These are phyloP conservation scores for Ettlia oleoabundans DNA, from an alignment of 139 green algal species.

Conservation along the genomic window DNA sequence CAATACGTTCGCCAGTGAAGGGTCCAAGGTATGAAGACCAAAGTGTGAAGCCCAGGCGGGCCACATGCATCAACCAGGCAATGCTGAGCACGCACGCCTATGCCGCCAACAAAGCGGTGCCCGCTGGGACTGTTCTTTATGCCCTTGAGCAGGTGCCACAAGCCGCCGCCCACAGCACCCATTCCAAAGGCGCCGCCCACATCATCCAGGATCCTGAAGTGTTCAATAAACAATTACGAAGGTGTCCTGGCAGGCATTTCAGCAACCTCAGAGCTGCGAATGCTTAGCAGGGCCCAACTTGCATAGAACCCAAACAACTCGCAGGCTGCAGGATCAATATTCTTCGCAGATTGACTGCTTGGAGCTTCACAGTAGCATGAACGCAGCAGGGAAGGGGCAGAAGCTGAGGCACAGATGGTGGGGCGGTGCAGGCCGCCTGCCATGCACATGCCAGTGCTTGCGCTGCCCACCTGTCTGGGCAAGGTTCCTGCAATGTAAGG, in stretches of 20 bases:
- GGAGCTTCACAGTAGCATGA: too few relatives aligned
- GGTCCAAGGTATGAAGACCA: neutral
- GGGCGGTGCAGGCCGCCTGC: too few relatives aligned
- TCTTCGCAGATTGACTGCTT: too few relatives aligned
- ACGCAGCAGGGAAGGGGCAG: neutral
- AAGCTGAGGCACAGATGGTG: too few relatives aligned
- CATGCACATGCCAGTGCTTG: neutral
- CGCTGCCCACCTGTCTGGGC: conserved; percentile 45
- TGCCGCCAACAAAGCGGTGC: conserved; percentile 76
- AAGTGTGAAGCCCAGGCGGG: neutral
- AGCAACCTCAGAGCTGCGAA: neutral
- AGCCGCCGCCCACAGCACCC: conserved; percentile 94
- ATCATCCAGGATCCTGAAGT: conserved; percentile 96
- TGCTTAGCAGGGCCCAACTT: neutral
- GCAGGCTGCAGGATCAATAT: too few relatives aligned
- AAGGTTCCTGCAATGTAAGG: conserved; percentile 48
- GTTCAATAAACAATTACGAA: too few relatives aligned
- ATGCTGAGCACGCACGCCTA: conserved; percentile 74
- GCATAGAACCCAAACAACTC: neutral
- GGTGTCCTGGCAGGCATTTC: too few relatives aligned
- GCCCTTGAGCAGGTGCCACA: conserved; percentile 94
- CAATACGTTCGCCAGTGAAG: too few relatives aligned
- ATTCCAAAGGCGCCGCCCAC: conserved; percentile 99
- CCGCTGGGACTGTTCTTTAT: conserved; percentile 90
- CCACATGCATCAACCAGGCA: neutral